Evolutionary conservation across 2,329 filamentous ascomycete genomes (phyloP).

Genomic region (Talaromyces sp.): DNA sequence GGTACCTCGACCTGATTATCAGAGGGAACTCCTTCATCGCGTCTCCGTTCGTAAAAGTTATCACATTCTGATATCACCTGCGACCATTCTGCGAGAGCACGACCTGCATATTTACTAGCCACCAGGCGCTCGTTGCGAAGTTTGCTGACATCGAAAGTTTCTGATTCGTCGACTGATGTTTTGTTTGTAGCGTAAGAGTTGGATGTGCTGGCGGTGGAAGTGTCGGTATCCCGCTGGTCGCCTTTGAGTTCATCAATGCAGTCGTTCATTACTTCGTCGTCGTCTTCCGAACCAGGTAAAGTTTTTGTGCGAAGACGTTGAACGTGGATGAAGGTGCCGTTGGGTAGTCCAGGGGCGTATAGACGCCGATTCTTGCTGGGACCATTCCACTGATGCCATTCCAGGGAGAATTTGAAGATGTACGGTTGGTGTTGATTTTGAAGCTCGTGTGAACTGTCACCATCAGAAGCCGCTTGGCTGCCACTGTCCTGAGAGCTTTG

Average conservation of each 20-base stretch:
- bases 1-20: slow-evolving; percentile 57
- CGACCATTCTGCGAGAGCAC: slow-evolving; percentile 60
- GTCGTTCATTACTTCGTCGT: slow-evolving; percentile 14
- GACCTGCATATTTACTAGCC: slow-evolving; percentile 53
- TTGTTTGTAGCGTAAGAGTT: slow-evolving; percentile 6
- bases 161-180: slow-evolving; percentile 3
- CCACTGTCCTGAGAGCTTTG: slow-evolving; percentile 20
- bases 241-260: slow-evolving; percentile 14
- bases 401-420: slow-evolving; percentile 64
- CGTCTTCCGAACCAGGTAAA: slow-evolving; percentile 12
- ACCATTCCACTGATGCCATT: slow-evolving; percentile 52
- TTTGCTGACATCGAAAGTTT: slow-evolving; percentile 4
- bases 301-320: slow-evolving; percentile 30
- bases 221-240: slow-evolving; percentile 11
- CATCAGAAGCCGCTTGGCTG: slow-evolving; percentile 16
- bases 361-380: slow-evolving; percentile 48
- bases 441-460: slow-evolving; percentile 23
- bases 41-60: slow-evolving; percentile 57
- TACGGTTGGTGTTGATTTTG: slow-evolving; percentile 48
- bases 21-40: slow-evolving; percentile 54
- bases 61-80: slow-evolving; percentile 57
- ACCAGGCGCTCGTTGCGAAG: slow-evolving; percentile 23
- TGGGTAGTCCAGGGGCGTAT: slow-evolving; percentile 51
- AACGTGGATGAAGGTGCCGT: slow-evolving; percentile 49
- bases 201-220: slow-evolving; percentile 12